These are phyloP conservation scores for Marchantia paleacea DNA, from an alignment of 225 moss, liverwort and hornwort species.

Conservation along the genomic window DNA sequence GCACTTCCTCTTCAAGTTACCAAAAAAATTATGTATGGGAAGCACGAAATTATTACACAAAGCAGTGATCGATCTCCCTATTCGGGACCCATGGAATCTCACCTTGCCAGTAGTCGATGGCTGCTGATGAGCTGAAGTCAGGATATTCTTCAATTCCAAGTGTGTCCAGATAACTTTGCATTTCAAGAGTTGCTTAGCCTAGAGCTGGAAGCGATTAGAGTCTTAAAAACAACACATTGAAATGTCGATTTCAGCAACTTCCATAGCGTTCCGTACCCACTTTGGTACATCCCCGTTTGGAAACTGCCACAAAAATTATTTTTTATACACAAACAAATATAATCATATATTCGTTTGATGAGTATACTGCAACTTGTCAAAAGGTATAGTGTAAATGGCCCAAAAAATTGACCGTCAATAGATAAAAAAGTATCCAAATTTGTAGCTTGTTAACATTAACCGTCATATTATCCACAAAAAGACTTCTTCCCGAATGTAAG, in stretches of 20 bases:
- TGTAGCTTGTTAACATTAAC: no score
- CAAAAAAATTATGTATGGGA: not conserved
- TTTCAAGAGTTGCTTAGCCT: not conserved
- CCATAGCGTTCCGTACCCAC: constrained; percentile 91
- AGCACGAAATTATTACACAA: not conserved
- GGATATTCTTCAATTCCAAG: not conserved
- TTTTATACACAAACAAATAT: not conserved
- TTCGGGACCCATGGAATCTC: not conserved
- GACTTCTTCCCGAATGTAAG: no score
- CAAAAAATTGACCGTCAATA: not conserved
- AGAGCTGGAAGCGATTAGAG: not conserved
- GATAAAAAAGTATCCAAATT: no score
- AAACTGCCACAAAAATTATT: constrained; percentile 47
- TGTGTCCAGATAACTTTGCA: not conserved
- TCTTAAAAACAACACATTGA: constrained; percentile 54
- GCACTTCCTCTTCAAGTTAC: not conserved
- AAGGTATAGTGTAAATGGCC: no score
- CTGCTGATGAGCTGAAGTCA: not conserved
- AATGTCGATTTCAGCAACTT: constrained; percentile 77
- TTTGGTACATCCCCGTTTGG: constrained; percentile 73
- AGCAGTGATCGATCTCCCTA: not conserved
- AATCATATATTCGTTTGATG: no score
- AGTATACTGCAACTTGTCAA: no score
- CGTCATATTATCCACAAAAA: no score
- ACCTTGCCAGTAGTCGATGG: not conserved